These are phyloP conservation scores for Russula compacta DNA, from an alignment of 768 basidiomycete species.

Conservation along the genomic window DNA sequence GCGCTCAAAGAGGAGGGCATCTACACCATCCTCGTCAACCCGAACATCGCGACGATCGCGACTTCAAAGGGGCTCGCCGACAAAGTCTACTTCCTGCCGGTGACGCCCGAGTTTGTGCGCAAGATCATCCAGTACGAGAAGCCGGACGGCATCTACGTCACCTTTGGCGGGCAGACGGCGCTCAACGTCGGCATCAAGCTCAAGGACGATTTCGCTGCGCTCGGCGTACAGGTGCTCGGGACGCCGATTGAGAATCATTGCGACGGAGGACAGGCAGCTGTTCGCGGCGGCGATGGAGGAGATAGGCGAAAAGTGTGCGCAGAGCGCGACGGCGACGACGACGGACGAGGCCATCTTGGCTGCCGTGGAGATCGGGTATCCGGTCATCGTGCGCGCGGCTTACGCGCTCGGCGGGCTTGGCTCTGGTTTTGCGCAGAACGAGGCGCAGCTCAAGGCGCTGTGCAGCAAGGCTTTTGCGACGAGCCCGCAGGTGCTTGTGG, in stretches of 20 bases:
- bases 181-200: constrained; percentile 95
- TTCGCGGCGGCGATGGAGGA: constrained; percentile 92
- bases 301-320: constrained; percentile 92
- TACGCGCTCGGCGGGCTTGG: constrained; percentile 95
- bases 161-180: constrained; percentile 97
- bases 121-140: constrained; percentile 99
- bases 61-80: constrained; percentile 96
- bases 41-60: constrained; percentile 98
- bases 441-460: constrained; percentile 76
- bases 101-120: constrained; percentile 94
- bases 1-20: constrained; percentile 98
- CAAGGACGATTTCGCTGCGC: constrained; percentile 86
- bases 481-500: constrained; percentile 96
- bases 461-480: constrained; percentile 96
- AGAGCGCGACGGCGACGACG: constrained; percentile 82
- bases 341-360: constrained; percentile 76
- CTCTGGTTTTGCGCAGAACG: constrained; percentile 92
- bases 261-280: constrained; percentile 91
- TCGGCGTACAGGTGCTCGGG: constrained; percentile 90
- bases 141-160: constrained; percentile 97
- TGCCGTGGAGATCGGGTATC: constrained; percentile 80
- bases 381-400: constrained; percentile 93
- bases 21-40: constrained; percentile 97
- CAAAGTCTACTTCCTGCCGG: constrained; percentile 99
- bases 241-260: constrained; percentile 97